Evolutionary conservation across 345 rosid species (phyloP).

Genomic region (Aegle marmelos): DNA sequence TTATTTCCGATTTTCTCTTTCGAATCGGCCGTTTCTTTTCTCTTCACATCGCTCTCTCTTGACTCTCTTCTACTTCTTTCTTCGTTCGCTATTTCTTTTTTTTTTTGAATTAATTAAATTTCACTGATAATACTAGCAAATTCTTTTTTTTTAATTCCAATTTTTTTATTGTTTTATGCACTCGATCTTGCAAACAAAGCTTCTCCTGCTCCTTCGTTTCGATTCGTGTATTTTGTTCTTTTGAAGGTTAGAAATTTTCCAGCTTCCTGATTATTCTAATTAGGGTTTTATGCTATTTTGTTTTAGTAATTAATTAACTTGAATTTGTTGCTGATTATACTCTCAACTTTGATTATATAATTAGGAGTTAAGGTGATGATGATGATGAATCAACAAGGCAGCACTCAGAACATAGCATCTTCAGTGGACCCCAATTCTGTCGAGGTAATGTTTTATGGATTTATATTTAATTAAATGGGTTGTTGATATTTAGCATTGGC

Average conservation of each 20-base stretch:
- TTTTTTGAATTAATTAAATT: not conserved
- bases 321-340: not conserved
- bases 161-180: slow-evolving; percentile 1
- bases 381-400: slow-evolving; percentile 79
- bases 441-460: slow-evolving; percentile 48
- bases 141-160: slow-evolving; percentile 9
- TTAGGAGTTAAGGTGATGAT: slow-evolving; percentile 48
- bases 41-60: not conserved
- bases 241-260: slow-evolving; percentile 9
- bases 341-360: not conserved
- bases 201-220: slow-evolving; percentile 1
- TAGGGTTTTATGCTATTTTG: slow-evolving; percentile 30
- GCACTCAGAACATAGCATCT: slow-evolving; percentile 52
- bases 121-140: not conserved
- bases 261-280: not conserved
- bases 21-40: not conserved
- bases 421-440: slow-evolving; percentile 57
- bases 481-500: not conserved
- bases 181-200: not conserved
- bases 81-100: not conserved
- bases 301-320: not conserved
- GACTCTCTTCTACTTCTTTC: not conserved
- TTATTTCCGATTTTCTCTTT: not conserved
- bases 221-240: not conserved
- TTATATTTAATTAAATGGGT: not conserved